Conservation (phyloP, 2,329 filamentous ascomycete genomes). For the Cladosporium sp. region DNA sequence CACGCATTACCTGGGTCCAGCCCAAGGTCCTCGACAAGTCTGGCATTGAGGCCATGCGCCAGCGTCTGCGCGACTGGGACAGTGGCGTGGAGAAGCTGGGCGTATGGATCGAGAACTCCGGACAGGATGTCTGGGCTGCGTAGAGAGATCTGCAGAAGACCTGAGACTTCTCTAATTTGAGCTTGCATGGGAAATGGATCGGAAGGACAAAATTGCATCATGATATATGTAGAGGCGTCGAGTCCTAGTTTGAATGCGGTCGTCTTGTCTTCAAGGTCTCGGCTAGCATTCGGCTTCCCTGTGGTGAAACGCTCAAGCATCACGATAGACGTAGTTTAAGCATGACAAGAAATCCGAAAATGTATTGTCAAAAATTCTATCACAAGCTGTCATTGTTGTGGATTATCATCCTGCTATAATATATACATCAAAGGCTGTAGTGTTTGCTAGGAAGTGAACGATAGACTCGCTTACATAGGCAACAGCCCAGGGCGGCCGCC, state of each 20-base stretch:
- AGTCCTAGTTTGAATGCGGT: not conserved
- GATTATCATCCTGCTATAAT: not conserved
- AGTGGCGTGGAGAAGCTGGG: conserved; percentile 92
- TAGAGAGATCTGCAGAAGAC: conserved; percentile 36
- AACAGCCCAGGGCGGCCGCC: not conserved
- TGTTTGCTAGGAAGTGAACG: not conserved
- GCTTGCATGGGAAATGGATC: not conserved
- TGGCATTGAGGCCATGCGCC: conserved; percentile 91
- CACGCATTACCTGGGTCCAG: conserved; percentile 97
- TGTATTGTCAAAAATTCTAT: not conserved
- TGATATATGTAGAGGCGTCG: not conserved
- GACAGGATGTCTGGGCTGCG: conserved; percentile 94
- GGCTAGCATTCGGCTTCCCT: not conserved
- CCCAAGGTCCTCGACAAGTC: conserved; percentile 95
- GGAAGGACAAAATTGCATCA: not conserved
- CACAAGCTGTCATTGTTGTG: not conserved
- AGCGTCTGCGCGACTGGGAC: conserved; percentile 89
- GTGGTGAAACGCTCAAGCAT: not conserved
- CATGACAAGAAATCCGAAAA: conserved; percentile 3
- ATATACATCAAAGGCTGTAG: not conserved
- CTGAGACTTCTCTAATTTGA: not conserved
- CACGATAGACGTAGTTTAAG: conserved; percentile 17
- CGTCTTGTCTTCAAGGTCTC: not conserved
- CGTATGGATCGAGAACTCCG: conserved; percentile 93
- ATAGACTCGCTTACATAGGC: not conserved